Evolutionary conservation across 768 basidiomycete genomes (phyloP).

Genomic region (Hypholoma sublateritium): DNA sequence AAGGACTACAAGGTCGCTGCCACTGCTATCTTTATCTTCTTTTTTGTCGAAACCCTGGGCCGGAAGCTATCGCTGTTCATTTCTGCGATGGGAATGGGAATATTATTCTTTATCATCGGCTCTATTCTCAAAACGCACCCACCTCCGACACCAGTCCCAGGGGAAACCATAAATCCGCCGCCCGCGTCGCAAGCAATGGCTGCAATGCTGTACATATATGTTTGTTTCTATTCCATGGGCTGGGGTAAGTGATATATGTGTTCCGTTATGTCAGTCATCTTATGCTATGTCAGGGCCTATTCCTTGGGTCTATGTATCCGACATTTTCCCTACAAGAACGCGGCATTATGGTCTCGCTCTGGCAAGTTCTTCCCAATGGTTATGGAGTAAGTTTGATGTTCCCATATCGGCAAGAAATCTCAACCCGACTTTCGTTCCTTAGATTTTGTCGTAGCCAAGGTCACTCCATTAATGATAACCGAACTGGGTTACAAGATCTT

Average conservation of each 20-base stretch:
- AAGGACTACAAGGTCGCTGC: constrained; percentile 58
- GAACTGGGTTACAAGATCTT: constrained; percentile 73
- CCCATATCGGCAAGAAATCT: neutral
- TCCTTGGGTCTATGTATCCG: constrained; percentile 66
- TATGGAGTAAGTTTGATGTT: constrained; percentile 58
- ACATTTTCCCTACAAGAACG: constrained; percentile 86
- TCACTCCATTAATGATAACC: constrained; percentile 63
- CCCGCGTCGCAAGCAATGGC: constrained; percentile 80
- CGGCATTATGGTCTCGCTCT: constrained; percentile 77
- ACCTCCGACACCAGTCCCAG: constrained; percentile 33
- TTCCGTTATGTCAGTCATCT: constrained; percentile 18
- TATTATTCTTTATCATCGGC: constrained; percentile 80
- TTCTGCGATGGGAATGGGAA: constrained; percentile 78
- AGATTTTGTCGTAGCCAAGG: constrained; percentile 55
- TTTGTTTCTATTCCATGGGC: constrained; percentile 86
- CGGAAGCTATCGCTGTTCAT: constrained; percentile 71
- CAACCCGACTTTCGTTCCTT: neutral
- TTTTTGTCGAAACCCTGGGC: constrained; percentile 66
- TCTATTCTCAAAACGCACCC: constrained; percentile 82
- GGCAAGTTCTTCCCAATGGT: constrained; percentile 80
- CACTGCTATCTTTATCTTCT: constrained; percentile 64
- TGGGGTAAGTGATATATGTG: constrained; percentile 51
- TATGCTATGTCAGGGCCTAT: constrained; percentile 33
- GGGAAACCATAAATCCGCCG: constrained; percentile 34
- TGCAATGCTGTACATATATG: constrained; percentile 82